phyloP scores from a whole-genome alignment of 2,329 filamentous ascomycete species.

The Decorospora gaudefroyi region DNA sequence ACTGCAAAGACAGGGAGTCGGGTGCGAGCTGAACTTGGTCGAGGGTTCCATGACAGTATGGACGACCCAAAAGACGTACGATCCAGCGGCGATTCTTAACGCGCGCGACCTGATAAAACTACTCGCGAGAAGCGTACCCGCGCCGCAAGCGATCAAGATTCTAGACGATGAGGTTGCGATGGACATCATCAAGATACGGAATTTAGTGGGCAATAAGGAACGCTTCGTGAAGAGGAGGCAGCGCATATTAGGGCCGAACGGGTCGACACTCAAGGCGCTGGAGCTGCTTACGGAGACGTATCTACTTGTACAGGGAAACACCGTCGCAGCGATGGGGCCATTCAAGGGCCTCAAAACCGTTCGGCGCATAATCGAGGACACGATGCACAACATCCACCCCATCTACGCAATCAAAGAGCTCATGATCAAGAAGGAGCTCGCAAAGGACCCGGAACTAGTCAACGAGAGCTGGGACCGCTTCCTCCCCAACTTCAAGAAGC shows the following conservation, averaged over 20 bases:
- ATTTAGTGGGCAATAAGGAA: conserved; percentile 88
- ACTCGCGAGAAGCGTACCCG: conserved; percentile 80
- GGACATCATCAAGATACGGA: conserved; percentile 95
- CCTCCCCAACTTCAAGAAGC: conserved; percentile 95
- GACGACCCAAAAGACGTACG: conserved; percentile 88
- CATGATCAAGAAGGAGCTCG: conserved; percentile 91
- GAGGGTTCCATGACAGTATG: conserved; percentile 97
- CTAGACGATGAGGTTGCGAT: conserved; percentile 88
- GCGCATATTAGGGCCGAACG: conserved; percentile 86
- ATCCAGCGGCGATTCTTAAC: conserved; percentile 90
- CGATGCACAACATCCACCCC: conserved; percentile 91
- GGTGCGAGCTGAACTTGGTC: conserved; percentile 89
- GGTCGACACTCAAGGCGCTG: conserved; percentile 89
- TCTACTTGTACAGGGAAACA: conserved; percentile 95
- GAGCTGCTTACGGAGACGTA: conserved; percentile 87
- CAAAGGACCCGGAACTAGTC: conserved; percentile 83
- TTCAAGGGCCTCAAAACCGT: conserved; percentile 95
- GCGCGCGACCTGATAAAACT: conserved; percentile 94
- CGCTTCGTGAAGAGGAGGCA: conserved; percentile 94
- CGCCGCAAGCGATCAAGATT: conserved; percentile 90
- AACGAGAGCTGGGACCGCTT: conserved; percentile 95
- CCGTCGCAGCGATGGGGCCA: conserved; percentile 86
- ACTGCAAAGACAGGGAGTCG: conserved; percentile 85
- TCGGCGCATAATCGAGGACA: conserved; percentile 82
- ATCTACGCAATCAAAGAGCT: conserved; percentile 94